These are phyloP conservation scores for Clathrospora elynae DNA, from an alignment of 2,329 filamentous ascomycete species.

Conservation along the genomic window DNA sequence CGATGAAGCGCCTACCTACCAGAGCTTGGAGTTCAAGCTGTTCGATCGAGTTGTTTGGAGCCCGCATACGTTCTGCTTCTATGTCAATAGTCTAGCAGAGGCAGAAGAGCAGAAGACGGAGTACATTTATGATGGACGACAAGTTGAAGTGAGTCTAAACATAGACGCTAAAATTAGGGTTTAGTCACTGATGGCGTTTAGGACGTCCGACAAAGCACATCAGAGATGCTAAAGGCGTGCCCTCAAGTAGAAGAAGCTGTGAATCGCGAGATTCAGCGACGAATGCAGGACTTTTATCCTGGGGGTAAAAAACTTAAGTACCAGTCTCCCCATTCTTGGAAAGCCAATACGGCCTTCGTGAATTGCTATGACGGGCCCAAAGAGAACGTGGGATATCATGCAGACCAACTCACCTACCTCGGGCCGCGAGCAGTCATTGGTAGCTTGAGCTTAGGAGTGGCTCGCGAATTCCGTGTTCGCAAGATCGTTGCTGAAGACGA, in stretches of 20 bases:
- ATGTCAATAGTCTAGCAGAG: conserved; percentile 75
- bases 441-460: conserved; percentile 85
- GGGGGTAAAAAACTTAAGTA: conserved; percentile 73
- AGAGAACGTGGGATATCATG: conserved; percentile 88
- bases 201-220: conserved; percentile 76
- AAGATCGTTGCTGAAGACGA: conserved; percentile 69
- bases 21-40: conserved; percentile 76
- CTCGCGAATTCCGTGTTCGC: conserved; percentile 89
- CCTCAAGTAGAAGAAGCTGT: conserved; percentile 73
- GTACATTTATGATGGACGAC: conserved; percentile 83
- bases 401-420: conserved; percentile 90
- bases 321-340: conserved; percentile 75
- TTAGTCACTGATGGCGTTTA: conserved; percentile 11
- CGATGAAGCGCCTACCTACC: conserved; percentile 71
- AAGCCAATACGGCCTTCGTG: conserved; percentile 87
- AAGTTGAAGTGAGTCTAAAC: conserved; percentile 63
- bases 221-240: conserved; percentile 73
- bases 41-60: conserved; percentile 87
- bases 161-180: no score
- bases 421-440: conserved; percentile 89
- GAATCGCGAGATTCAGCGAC: conserved; percentile 73
- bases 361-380: conserved; percentile 87
- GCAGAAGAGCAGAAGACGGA: conserved; percentile 72
- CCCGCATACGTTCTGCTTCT: conserved; percentile 83
- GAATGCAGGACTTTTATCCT: conserved; percentile 72